Evolutionary conservation across 495 filamentous ascomycete species (phyloP), one percentile per base, ranked within the genome.

Genomic region (Mycothermus thermophilus): DNA sequence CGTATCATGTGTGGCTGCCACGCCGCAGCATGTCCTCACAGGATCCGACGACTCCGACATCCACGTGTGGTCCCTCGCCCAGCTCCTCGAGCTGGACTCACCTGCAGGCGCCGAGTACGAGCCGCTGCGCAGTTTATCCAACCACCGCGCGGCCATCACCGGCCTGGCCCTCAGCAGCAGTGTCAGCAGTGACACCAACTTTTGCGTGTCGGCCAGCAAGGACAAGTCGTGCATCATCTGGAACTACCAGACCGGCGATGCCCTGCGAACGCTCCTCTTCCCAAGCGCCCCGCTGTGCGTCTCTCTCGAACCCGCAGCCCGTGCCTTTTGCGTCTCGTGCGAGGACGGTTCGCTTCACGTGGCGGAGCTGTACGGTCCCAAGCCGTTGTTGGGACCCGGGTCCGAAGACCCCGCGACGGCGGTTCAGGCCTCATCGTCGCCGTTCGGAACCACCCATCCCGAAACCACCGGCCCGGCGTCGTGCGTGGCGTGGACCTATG

Each of bases 21-120:
- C 72, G 28, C 76, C 74, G 28, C 80, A 76, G 44, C 81, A 90
- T 54, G 62, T 95, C 32, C 66, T 94, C 16, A 87, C 86, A 2
- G 90, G 83, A 25, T 93, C 88, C 7, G 64, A 78, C 40, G 90
- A 96, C 53, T 83, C 88, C 10, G 85, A 79, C 47, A 68, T 94
- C 32, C 79, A 92, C 55, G 74, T 94, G 35, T 96, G 90, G 90
- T 84, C 83, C 5, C 47, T 95, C 13, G 62, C 75, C 2, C 61
- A 67, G 22, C 66, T 97, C 7, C 64, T 95, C 6, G 51, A 76
- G 59, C 46, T 74, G 47, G 43, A 74, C 64, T 38, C 62, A 5
- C n/a, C n/a, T n/a, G n/a, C n/a, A n/a, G 52, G 58, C 13, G 60
- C 58, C 37, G 63, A 67, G 41, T 64, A 60, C 37, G 66, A 71